Evolutionary conservation across 2,329 filamentous ascomycete species (phyloP), one percentile per base, ranked within the genome.

Genomic region (Clonostachys chloroleuca): DNA sequence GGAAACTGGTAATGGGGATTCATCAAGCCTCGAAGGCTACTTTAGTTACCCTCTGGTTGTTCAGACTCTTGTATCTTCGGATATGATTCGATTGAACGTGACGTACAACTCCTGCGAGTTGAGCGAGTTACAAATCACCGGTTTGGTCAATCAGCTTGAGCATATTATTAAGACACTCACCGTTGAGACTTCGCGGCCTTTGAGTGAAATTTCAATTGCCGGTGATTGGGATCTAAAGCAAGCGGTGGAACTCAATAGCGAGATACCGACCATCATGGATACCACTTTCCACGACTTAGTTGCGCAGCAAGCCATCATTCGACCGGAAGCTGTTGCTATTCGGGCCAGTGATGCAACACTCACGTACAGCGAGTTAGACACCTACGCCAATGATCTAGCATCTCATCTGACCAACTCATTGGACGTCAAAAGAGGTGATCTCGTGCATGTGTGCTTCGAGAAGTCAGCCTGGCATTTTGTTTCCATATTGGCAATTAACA

Each of bases 311-410:
- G 42, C 42, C 17, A n/a, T 4, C 9, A 24, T 16, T 18, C 14
- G 9, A 48, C 13, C 51, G 48, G 2, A 46, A 5, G 13, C 17
- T 8, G 61, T 55, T 24, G 47, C 44, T 3, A 24, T 46, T 16
- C 34, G 40, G 18, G 24, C 35, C 12, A 40, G 35, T 20, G 44
- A 40, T 3, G 10, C 35, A 16, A 40, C 16, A 42, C 63, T 69
- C 47, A 68, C 66, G 10, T 72, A 70, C 47, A 44, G 54, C 43
- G 59, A 72, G 24, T 55, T 71, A 3, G 44, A 40, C 14, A 36
- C 18, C 30, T 16, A 37, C 17, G 42, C 47, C n/a, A 43, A 40
- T 30, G 3, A 14, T 12, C 14, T 46, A 18, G 17, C 35, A 7
- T n/a, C n/a, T 12, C 18, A 40, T 6, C 48, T 49, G 16, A 42